phyloP scores from a whole-genome alignment of 768 basidiomycete genomes.

The Tulasnella calospora region DNA sequence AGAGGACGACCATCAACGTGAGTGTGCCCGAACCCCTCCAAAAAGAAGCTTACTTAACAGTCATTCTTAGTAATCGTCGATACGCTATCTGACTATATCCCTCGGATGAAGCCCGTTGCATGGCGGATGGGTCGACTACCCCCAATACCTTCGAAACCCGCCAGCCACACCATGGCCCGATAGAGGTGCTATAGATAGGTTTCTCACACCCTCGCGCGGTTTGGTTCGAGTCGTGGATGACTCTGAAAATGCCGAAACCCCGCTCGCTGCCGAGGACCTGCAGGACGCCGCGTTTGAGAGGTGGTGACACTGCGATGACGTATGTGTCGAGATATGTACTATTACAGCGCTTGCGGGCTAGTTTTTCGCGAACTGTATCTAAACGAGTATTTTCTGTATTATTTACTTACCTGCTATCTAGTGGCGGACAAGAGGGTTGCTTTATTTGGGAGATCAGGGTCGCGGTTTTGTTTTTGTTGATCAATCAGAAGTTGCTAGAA shows the following conservation, averaged over 20 bases:
- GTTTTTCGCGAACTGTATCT: neutral
- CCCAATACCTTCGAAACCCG: neutral
- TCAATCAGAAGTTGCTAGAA: neutral
- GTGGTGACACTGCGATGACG: conserved; percentile 2
- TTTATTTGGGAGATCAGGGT: neutral
- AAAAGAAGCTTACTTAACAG: neutral
- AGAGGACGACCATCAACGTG: conserved; percentile 29
- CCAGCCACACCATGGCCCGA: neutral
- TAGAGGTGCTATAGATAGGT: neutral
- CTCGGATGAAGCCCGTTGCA: conserved; percentile 13
- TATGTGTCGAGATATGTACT: neutral
- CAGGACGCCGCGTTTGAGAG: neutral
- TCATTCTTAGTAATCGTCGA: conserved; percentile 26
- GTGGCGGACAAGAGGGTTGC: neutral
- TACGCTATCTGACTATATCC: conserved; percentile 19
- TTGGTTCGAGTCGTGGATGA: neutral
- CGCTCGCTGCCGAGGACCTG: neutral
- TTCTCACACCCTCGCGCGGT: neutral
- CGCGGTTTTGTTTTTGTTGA: neutral
- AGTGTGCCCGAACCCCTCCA: neutral
- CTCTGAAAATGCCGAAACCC: neutral
- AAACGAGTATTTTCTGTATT: neutral
- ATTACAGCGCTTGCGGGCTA: neutral
- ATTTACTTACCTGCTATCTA: neutral
- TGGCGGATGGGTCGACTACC: neutral